Evolutionary conservation across 2,329 filamentous ascomycete genomes (phyloP), one percentile per base, ranked within the genome.

Genomic region (Cladosporium sp.): DNA sequence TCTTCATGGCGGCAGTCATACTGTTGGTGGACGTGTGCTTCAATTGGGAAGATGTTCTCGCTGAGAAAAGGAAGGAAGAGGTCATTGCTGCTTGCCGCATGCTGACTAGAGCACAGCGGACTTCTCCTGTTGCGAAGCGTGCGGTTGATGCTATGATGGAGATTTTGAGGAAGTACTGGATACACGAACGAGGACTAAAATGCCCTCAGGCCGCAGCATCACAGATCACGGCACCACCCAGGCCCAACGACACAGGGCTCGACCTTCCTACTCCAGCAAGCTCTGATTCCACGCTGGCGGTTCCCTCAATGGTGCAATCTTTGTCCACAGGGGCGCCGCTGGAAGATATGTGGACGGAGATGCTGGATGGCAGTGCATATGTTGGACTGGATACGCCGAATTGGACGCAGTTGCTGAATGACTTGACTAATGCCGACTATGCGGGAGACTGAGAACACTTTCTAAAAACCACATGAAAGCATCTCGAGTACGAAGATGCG

Each of bases 1-100:
- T 54, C 4, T 54, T 54, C 40, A 32, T 54, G 52, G 52, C 52
- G 13, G 52, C 52, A 3, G 52, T 55, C 1, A 45, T 47, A n/a
- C 20, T 55, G 22, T n/a, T 55, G 28, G 20, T 47, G 3, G 40
- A 47, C 22, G 17, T 47, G 4, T 47, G 52, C 28, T 55, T 36
- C 52, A 55, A 55, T 12, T 55, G 52, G 52, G 52, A 55, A 4
- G 52, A 55, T 3, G 32, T 55, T n/a, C 32, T 55, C 4, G 52
- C 52, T 2, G 32, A 25, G 15, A 47, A 47, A 22, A 36, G 52
- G n/a, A 55, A 37, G 8, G 40, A 47, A 44, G 52, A 47, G 37
- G 40, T 55, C 19, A 44, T 55, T 8, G 52, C 42, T 15, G 52
- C 52, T 19, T 55, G 52, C 20, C 39, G 40, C 20, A 25, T 47